Conservation (phyloP, 371 early-diverging fungal genomes). For the Mucor lusitanicus region DNA sequence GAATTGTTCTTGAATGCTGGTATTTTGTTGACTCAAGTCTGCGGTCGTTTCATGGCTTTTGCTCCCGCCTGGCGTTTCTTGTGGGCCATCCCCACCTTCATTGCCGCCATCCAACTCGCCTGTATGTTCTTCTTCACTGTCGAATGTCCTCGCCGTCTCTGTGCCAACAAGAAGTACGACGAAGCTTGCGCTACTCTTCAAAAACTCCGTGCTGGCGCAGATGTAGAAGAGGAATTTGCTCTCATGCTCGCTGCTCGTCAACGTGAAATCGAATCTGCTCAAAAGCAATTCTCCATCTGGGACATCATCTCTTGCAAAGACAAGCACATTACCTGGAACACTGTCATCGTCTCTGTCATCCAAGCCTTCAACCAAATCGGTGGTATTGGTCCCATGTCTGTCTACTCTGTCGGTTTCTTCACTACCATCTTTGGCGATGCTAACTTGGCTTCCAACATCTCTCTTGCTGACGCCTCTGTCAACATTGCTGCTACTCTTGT, state of each 20-base stretch:
- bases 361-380: slow-evolving; percentile 52
- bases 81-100: slow-evolving; percentile 56
- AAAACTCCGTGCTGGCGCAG: slow-evolving; percentile 54
- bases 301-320: slow-evolving; percentile 44
- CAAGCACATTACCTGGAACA: slow-evolving; percentile 34
- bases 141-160: slow-evolving; percentile 80
- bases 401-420: slow-evolving; percentile 45
- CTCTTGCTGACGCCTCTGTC: slow-evolving; percentile 41
- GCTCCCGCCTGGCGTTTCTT: slow-evolving; percentile 71
- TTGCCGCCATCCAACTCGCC: slow-evolving; percentile 68
- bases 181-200: slow-evolving; percentile 60
- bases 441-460: slow-evolving; percentile 36
- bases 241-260: slow-evolving; percentile 37
- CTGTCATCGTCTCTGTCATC: slow-evolving; percentile 45
- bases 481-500: slow-evolving; percentile 40
- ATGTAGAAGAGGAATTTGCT: slow-evolving; percentile 41
- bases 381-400: slow-evolving; percentile 54
- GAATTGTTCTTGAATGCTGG: slow-evolving; percentile 74
- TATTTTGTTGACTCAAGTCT: slow-evolving; percentile 67
- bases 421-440: slow-evolving; percentile 34
- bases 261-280: slow-evolving; percentile 31
- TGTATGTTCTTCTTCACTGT: slow-evolving; percentile 58
- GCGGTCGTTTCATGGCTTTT: slow-evolving; percentile 64
- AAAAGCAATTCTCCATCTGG: slow-evolving; percentile 35
- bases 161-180: slow-evolving; percentile 51